Conservation (phyloP, 768 basidiomycete species). For the Arthromyces matolae region DNA sequence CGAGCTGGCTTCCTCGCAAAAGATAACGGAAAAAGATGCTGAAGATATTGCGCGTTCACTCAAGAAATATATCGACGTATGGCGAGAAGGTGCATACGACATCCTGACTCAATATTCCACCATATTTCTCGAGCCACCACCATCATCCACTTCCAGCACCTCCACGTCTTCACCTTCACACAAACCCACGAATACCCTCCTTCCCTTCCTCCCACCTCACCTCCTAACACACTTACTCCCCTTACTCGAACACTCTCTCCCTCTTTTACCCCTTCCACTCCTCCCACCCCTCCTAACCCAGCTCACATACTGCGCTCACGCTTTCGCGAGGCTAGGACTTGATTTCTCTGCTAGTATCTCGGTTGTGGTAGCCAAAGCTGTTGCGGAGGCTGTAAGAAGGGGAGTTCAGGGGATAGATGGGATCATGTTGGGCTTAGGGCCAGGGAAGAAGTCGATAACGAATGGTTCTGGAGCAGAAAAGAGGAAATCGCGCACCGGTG, state of each 20-base stretch:
- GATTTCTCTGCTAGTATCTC: slow-evolving; percentile 78
- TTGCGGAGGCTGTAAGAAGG: no score
- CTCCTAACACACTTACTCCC: slow-evolving; percentile 65
- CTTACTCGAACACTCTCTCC: slow-evolving; percentile 59
- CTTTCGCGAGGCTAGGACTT: slow-evolving; percentile 88
- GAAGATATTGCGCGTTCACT: slow-evolving; percentile 76
- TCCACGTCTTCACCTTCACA: slow-evolving; percentile 11
- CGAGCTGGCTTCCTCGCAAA: no score
- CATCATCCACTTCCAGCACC: slow-evolving; percentile 15
- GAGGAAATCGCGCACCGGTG: no score
- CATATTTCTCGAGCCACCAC: slow-evolving; percentile 75
- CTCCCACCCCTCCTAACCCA: slow-evolving; percentile 87
- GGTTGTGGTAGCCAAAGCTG: no score
- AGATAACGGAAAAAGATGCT: slow-evolving; percentile 47
- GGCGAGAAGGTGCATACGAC: slow-evolving; percentile 92
- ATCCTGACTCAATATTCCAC: slow-evolving; percentile 85
- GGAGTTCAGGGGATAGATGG: no score
- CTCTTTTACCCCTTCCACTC: slow-evolving; percentile 56
- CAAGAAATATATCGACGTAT: slow-evolving; percentile 83
- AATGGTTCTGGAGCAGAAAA: no score
- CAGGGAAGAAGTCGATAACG: no score
- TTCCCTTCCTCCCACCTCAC: slow-evolving; percentile 62
- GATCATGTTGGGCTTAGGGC: no score
- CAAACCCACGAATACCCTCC: slow-evolving; percentile 39
- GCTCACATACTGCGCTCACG: slow-evolving; percentile 87